These are phyloP conservation scores for Ophiostoma montium DNA, from an alignment of 2,329 filamentous ascomycete species.

Conservation along the genomic window DNA sequence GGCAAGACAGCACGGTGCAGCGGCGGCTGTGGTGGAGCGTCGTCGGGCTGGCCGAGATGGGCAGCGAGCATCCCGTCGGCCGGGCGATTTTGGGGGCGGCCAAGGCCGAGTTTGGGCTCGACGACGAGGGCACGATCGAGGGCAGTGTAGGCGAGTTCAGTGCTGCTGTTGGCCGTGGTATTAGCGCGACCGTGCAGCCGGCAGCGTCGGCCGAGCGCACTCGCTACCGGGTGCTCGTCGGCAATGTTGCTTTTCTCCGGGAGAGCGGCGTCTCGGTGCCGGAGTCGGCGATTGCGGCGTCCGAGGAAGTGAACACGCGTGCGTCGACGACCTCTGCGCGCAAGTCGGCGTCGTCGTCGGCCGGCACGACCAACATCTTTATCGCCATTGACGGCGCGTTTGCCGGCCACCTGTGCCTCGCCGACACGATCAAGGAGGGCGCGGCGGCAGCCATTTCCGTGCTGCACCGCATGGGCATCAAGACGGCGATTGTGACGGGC, in stretches of 20 bases:
- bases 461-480: constrained; percentile 71
- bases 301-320: constrained; percentile 41
- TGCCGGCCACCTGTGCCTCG: constrained; percentile 67
- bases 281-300: constrained; percentile 45
- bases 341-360: constrained; percentile 17
- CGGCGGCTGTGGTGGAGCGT: constrained; percentile 87
- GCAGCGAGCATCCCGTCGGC: constrained; percentile 92
- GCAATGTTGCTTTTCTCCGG: constrained; percentile 65
- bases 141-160: constrained; percentile 78
- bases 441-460: constrained; percentile 70
- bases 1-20: constrained; percentile 54
- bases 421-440: constrained; percentile 82
- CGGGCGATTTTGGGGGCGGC: constrained; percentile 68
- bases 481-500: constrained; percentile 83
- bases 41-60: constrained; percentile 87
- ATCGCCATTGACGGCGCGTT: constrained; percentile 74
- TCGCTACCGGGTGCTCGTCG: constrained; percentile 68
- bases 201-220: constrained; percentile 49
- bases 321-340: constrained; percentile 13
- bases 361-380: constrained; percentile 82
- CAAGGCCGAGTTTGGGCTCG: constrained; percentile 60
- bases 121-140: constrained; percentile 58
- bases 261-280: constrained; percentile 56
- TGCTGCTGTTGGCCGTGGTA: constrained; percentile 69
- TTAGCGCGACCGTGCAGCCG: constrained; percentile 71